These are phyloP conservation scores for Diaporthe sp. DNA, from an alignment of 2,329 filamentous ascomycete species.

Conservation along the genomic window DNA sequence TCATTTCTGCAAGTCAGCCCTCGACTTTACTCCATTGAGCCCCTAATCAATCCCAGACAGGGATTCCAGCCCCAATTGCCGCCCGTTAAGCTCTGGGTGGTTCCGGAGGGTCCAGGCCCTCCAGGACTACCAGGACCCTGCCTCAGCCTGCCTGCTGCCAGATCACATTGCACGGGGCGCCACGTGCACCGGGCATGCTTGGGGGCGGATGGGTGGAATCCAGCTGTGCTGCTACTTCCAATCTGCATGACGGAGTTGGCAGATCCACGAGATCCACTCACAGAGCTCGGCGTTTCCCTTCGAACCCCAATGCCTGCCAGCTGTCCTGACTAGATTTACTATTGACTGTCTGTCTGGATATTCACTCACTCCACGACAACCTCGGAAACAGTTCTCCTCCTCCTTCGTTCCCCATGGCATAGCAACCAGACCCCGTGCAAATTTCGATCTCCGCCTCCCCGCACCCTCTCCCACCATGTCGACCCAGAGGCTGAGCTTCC, in stretches of 20 bases:
- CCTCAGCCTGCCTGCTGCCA: constrained; percentile 17
- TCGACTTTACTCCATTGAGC: constrained; percentile 12
- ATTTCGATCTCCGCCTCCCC: background rate
- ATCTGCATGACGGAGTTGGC: constrained; percentile 31
- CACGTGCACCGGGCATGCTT: constrained; percentile 19
- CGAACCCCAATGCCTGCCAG: constrained; percentile 22
- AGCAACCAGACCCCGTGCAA: constrained; percentile 29
- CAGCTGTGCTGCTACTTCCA: constrained; percentile 7
- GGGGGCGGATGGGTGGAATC: background rate
- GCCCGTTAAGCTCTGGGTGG: constrained; percentile 15
- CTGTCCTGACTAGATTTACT: constrained; percentile 21
- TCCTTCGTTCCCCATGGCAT: constrained; percentile 37
- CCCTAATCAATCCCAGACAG: constrained; percentile 29
- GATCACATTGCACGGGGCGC: constrained; percentile 18
- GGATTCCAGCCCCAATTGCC: constrained; percentile 22
- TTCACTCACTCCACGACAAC: background rate
- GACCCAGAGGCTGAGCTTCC: constrained; percentile 72
- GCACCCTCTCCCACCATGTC: constrained; percentile 63
- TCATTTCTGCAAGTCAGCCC: constrained; percentile 30
- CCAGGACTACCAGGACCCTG: background rate
- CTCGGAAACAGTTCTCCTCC: background rate
- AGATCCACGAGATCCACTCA: constrained; percentile 32
- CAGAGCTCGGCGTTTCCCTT: constrained; percentile 24
- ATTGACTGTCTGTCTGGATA: background rate
- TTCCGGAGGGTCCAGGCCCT: constrained; percentile 13